phyloP scores from a whole-genome alignment of 257 asterid genomes.

The Nicotiana paniculata region DNA sequence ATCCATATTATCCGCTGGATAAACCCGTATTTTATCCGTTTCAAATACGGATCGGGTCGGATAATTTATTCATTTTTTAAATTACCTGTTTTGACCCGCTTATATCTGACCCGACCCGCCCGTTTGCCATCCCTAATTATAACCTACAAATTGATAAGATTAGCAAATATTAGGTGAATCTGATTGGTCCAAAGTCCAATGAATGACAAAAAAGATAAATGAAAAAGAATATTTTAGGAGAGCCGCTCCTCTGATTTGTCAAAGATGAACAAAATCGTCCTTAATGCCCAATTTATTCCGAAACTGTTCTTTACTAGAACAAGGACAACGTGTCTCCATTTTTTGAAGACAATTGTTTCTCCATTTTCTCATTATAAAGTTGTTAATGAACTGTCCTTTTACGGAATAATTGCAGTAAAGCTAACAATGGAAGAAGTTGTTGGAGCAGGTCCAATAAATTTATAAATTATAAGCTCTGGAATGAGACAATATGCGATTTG shows the following conservation, averaged over 20 bases:
- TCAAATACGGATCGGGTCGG: too few species aligned
- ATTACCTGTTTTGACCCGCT: too few species aligned
- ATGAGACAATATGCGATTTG: not conserved
- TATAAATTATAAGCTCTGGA: not conserved
- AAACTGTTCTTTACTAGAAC: not conserved
- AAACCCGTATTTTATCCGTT: too few species aligned
- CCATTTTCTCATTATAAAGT: not conserved
- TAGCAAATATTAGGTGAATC: constrained; percentile 5
- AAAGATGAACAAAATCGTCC: not conserved
- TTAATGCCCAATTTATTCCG: not conserved
- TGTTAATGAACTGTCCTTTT: not conserved
- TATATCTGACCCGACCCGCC: too few species aligned
- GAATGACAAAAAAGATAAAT: not conserved
- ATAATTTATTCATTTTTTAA: too few species aligned
- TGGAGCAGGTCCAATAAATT: not conserved
- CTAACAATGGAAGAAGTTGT: not conserved
- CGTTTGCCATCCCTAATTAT: not conserved
- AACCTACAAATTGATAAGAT: not conserved
- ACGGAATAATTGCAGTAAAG: not conserved
- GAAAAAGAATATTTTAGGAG: not conserved
- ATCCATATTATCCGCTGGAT: too few species aligned
- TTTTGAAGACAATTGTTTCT: not conserved
- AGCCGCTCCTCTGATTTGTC: constrained; percentile 12
- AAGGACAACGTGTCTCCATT: too few species aligned
- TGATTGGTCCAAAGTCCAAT: not conserved